These are phyloP conservation scores for Dalbergia cultrata DNA, from an alignment of 306 rosid species.

Conservation along the genomic window DNA sequence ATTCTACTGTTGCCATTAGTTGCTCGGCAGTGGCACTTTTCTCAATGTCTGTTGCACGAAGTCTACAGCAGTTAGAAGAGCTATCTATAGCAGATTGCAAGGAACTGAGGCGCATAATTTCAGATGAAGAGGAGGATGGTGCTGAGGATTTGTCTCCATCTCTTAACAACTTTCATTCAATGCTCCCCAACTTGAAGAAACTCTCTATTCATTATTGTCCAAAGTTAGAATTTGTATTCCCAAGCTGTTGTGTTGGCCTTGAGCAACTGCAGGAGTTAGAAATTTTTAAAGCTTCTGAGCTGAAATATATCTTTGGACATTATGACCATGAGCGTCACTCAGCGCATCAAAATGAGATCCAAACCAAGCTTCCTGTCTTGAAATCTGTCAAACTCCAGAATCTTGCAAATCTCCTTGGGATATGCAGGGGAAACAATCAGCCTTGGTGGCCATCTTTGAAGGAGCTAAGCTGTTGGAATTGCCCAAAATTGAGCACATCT, in stretches of 20 bases:
- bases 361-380: constrained; percentile 18
- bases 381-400: background rate
- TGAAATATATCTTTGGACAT: constrained; percentile 30
- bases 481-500: constrained; percentile 19
- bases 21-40: constrained; percentile 10
- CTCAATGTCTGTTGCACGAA: constrained; percentile 20
- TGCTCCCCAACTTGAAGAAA: constrained; percentile 27
- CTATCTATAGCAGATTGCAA: constrained; percentile 7
- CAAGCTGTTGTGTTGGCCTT: constrained; percentile 24
- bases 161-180: background rate
- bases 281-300: background rate
- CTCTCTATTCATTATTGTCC: constrained; percentile 12
- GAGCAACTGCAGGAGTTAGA: background rate
- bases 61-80: constrained; percentile 34
- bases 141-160: background rate
- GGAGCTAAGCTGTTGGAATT: background rate
- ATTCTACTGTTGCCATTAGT: background rate
- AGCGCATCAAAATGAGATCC: constrained; percentile 11
- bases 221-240: constrained; percentile 26
- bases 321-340: background rate
- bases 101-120: constrained; percentile 25
- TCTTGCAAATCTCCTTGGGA: background rate
- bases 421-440: constrained; percentile 13
- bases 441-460: constrained; percentile 18
- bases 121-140: constrained; percentile 6